phyloP scores from a whole-genome alignment of 1,284 basidiomycete genomes.

The Cutaneotrichosporon cyanovorans region DNA sequence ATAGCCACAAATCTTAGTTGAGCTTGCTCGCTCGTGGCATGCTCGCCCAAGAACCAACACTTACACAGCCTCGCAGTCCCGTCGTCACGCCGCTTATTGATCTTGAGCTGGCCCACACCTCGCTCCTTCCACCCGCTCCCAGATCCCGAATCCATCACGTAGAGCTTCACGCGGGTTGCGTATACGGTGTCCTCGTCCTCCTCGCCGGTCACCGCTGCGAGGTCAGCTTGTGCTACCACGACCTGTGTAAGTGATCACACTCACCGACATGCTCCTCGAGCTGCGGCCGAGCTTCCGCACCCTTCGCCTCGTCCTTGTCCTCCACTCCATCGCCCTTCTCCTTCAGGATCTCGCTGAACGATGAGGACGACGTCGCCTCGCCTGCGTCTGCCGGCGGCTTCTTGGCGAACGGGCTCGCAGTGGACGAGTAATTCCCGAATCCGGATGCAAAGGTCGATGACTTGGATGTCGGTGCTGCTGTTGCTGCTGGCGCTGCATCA shows the following conservation, averaged over 20 bases:
- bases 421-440: slow-evolving; percentile 34
- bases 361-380: slow-evolving; percentile 8
- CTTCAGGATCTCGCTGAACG: slow-evolving; percentile 38
- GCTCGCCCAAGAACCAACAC: slow-evolving; percentile 9
- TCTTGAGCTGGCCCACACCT: slow-evolving; percentile 70
- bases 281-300: slow-evolving; percentile 44
- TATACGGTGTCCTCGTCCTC: slow-evolving; percentile 81
- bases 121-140: slow-evolving; percentile 69
- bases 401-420: slow-evolving; percentile 28
- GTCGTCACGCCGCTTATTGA: slow-evolving; percentile 61
- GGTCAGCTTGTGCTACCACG: slow-evolving; percentile 4
- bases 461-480: too few relatives aligned
- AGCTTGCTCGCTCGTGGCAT: too few relatives aligned
- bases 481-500: too few relatives aligned
- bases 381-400: slow-evolving; percentile 18
- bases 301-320: slow-evolving; percentile 37
- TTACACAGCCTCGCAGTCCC: slow-evolving; percentile 71
- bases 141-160: slow-evolving; percentile 57
- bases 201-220: slow-evolving; percentile 75
- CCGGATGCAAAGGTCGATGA: slow-evolving; percentile 24
- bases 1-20: too few relatives aligned
- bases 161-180: slow-evolving; percentile 80
- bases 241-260: slow-evolving; percentile 28
- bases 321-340: slow-evolving; percentile 24
- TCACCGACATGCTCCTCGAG: slow-evolving; percentile 64